Evolutionary conservation across 306 rosid species (phyloP).

Genomic region (Fragaria nilgerrensis): DNA sequence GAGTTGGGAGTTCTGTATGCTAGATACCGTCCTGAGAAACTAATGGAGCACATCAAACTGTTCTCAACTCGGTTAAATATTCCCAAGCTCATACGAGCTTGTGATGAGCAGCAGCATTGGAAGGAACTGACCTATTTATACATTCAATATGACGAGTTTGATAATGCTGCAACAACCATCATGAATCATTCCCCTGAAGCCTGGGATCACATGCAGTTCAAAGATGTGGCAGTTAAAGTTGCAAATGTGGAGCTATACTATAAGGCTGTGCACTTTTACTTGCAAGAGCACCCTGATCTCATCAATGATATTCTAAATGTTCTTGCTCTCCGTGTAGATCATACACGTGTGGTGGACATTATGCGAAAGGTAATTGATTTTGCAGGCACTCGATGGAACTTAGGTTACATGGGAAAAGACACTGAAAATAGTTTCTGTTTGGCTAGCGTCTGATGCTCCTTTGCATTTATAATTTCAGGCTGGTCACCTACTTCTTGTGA

Average conservation of each 20-base stretch:
- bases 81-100: constrained; percentile 96
- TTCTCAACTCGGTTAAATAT: constrained; percentile 93
- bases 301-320: constrained; percentile 94
- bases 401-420: not conserved
- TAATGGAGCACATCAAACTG: constrained; percentile 98
- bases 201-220: constrained; percentile 99
- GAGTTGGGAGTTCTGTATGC: constrained; percentile 99
- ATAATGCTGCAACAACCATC: constrained; percentile 96
- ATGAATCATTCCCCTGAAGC: constrained; percentile 99
- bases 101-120: constrained; percentile 99
- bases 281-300: constrained; percentile 99
- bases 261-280: constrained; percentile 96
- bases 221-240: constrained; percentile 90
- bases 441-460: not conserved
- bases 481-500: constrained; percentile 92
- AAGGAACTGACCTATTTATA: constrained; percentile 92
- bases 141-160: constrained; percentile 96
- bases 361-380: constrained; percentile 77
- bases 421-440: constrained; percentile 14
- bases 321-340: constrained; percentile 97
- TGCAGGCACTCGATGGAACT: constrained; percentile 12
- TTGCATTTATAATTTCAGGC: constrained; percentile 49
- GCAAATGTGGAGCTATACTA: constrained; percentile 94
- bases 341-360: constrained; percentile 97
- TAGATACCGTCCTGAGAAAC: constrained; percentile 97